Percentiles rank a stretch among this genome's conserved stretches.
Evolutionary conservation across 768 basidiomycete species (phyloP).

Genomic region (Suillus tomentosus): DNA sequence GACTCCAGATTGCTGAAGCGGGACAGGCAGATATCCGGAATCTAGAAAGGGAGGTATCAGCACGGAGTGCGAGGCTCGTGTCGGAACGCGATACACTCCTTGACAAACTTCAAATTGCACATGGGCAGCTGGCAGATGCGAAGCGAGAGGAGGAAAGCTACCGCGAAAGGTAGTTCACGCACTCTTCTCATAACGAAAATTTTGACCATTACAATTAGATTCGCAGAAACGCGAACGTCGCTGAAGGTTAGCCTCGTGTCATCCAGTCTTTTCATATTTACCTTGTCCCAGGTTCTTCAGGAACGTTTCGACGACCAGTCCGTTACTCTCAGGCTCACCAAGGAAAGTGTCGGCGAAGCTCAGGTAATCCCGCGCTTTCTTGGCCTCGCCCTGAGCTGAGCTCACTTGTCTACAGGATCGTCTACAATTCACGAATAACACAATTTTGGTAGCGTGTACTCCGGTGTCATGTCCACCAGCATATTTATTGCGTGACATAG

Average conservation of each 20-base stretch:
- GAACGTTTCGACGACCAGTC: conserved; percentile 63
- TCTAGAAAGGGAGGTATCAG: conserved; percentile 20
- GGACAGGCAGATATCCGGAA: conserved; percentile 22
- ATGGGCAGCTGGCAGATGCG: conserved; percentile 12
- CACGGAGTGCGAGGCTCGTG: conserved; percentile 19
- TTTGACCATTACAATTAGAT: conserved; percentile 19
- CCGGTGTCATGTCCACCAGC: background rate
- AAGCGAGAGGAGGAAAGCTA: conserved; percentile 23
- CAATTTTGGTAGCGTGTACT: conserved; percentile 19
- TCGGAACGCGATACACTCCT: conserved; percentile 23
- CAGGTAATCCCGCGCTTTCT: conserved; percentile 37
- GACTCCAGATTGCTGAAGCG: conserved; percentile 17
- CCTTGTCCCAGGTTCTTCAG: conserved; percentile 44
- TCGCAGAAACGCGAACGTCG: conserved; percentile 21
- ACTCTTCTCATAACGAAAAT: background rate
- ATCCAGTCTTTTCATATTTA: background rate
- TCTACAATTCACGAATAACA: conserved; percentile 22
- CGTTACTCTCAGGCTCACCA: conserved; percentile 52
- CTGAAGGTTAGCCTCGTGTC: conserved; percentile 23
- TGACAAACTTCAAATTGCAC: conserved; percentile 25
- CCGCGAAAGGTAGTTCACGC: conserved; percentile 29
- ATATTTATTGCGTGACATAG: conserved; percentile 7
- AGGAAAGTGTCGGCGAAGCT: conserved; percentile 54
- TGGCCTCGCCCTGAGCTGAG: background rate
- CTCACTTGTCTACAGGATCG: conserved; percentile 22